Evolutionary conservation across 2,329 filamentous ascomycete species (phyloP).

Genomic region (Mycosphaerella sp.): DNA sequence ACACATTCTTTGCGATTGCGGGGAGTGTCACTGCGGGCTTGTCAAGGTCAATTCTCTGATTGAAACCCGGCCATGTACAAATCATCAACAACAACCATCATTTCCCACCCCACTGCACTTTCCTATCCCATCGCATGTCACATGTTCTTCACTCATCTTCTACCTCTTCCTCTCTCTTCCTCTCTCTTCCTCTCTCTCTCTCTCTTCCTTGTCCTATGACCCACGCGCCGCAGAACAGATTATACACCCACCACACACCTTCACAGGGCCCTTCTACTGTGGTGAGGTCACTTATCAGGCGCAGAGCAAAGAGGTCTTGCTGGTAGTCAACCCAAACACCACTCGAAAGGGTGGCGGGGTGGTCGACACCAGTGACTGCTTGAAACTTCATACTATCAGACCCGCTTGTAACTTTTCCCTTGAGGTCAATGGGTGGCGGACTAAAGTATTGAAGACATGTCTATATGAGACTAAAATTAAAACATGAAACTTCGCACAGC

Average conservation of each 20-base stretch:
- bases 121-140: not conserved
- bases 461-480: too few species aligned
- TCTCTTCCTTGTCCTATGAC: not conserved
- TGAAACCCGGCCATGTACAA: slow-evolving; percentile 5
- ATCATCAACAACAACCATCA: not conserved
- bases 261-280: slow-evolving; percentile 15
- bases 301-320: slow-evolving; percentile 7
- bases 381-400: slow-evolving; percentile 28
- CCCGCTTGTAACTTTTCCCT: slow-evolving; percentile 22
- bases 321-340: not conserved
- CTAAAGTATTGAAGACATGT: slow-evolving; percentile 31
- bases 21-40: not conserved
- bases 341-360: not conserved
- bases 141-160: not conserved
- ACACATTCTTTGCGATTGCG: not conserved
- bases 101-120: not conserved
- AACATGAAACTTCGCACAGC: too few species aligned
- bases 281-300: slow-evolving; percentile 29
- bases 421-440: slow-evolving; percentile 29
- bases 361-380: not conserved
- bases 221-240: slow-evolving; percentile 31
- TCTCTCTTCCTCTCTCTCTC: not conserved
- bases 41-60: not conserved
- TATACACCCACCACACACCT: slow-evolving; percentile 25
- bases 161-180: not conserved